phyloP scores from a whole-genome alignment of 169 alveolate species.

The Plasmodium relictum region DNA sequence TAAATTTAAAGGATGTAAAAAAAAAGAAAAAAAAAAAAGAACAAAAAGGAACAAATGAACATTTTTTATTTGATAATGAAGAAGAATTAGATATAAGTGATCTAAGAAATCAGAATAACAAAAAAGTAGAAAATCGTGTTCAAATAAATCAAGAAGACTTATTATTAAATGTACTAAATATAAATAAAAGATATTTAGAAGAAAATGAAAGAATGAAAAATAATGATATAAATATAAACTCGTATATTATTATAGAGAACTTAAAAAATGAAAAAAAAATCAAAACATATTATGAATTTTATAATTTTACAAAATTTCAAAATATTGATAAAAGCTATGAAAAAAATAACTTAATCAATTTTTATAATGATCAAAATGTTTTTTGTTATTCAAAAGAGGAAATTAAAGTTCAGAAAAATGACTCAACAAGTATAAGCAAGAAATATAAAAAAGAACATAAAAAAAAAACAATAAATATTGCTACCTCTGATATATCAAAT shows the following conservation, averaged over 20 bases:
- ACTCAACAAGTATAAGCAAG: background rate
- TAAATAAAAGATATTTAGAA: background rate
- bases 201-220: background rate
- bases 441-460: background rate
- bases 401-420: background rate
- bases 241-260: background rate
- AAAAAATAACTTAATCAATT: conserved; percentile 20
- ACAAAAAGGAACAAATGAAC: too few species aligned
- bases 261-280: background rate
- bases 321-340: conserved; percentile 19
- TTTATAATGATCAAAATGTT: conserved; percentile 31
- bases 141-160: conserved; percentile 41
- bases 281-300: conserved; percentile 46
- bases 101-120: background rate
- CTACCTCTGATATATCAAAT: conserved; percentile 6
- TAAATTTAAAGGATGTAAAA: background rate
- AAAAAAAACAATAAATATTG: background rate
- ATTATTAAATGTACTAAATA: conserved; percentile 14
- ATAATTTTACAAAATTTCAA: conserved; percentile 27
- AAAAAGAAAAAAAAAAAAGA: conserved; percentile 1
- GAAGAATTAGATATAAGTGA: background rate
- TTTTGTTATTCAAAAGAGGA: background rate
- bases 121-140: background rate
- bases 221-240: background rate
- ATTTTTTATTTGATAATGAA: background rate